These are phyloP conservation scores for Ascochyta lentis DNA, from an alignment of 2,329 filamentous ascomycete genomes.

Conservation along the genomic window DNA sequence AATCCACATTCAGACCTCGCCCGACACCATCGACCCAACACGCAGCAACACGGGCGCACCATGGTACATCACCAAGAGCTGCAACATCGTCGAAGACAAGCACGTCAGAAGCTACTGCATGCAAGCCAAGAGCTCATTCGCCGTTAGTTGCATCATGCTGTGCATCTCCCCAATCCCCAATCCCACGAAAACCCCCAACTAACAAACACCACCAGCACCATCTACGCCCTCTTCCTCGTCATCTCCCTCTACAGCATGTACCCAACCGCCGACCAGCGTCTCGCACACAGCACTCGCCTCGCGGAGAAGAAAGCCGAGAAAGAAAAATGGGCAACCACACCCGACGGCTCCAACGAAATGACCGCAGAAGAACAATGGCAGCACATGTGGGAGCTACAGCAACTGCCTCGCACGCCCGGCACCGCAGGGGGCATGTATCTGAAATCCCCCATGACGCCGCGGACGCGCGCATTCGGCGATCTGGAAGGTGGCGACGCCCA, in stretches of 20 bases:
- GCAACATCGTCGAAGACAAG: conserved; percentile 64
- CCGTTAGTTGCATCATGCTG: conserved; percentile 70
- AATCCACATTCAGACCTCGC: conserved; percentile 73
- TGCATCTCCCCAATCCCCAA: conserved; percentile 53
- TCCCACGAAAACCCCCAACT: neutral
- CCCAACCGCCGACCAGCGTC: conserved; percentile 47
- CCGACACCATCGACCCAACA: conserved; percentile 71
- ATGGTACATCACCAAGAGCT: conserved; percentile 79
- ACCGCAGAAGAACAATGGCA: conserved; percentile 50
- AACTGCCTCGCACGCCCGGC: conserved; percentile 46
- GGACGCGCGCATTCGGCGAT: conserved; percentile 43
- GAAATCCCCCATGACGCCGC: conserved; percentile 42
- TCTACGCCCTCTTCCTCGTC: conserved; percentile 66
- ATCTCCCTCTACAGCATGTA: conserved; percentile 64
- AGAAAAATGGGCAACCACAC: conserved; percentile 41
- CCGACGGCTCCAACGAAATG: conserved; percentile 41
- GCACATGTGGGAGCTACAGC: conserved; percentile 52
- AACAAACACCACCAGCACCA: conserved; percentile 51
- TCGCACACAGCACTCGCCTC: conserved; percentile 29
- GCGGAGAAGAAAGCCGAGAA: conserved; percentile 47
- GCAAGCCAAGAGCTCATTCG: conserved; percentile 72
- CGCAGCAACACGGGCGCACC: conserved; percentile 67
- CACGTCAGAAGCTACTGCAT: conserved; percentile 65
- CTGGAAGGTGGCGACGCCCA: conserved; percentile 24
- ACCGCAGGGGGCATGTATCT: conserved; percentile 30